Evolutionary conservation across 768 basidiomycete genomes (phyloP).

Genomic region (Russula sp.): DNA sequence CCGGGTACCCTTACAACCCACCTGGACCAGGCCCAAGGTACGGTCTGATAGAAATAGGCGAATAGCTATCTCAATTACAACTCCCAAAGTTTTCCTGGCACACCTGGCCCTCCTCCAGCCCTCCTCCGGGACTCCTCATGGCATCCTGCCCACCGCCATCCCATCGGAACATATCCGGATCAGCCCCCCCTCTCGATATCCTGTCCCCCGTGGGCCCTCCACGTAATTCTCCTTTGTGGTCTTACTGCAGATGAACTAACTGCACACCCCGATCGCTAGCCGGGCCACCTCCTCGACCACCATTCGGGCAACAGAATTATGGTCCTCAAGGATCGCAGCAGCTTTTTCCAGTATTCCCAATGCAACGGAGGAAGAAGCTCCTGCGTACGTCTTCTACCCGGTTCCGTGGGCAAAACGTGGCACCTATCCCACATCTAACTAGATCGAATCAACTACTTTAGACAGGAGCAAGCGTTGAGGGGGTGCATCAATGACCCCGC

Average conservation of each 20-base stretch:
- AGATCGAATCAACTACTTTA: slow-evolving; percentile 57
- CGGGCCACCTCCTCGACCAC: slow-evolving; percentile 36
- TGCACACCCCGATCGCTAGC: slow-evolving; percentile 28
- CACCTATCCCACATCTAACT: background rate
- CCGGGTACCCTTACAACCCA: slow-evolving; percentile 22
- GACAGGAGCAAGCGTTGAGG: slow-evolving; percentile 42
- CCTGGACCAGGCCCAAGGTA: slow-evolving; percentile 30
- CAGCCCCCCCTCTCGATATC: slow-evolving; percentile 15
- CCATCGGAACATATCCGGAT: slow-evolving; percentile 25
- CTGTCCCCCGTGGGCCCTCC: slow-evolving; percentile 30
- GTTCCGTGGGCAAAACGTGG: background rate
- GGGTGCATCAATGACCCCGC: slow-evolving; percentile 60
- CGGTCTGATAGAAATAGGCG: slow-evolving; percentile 18
- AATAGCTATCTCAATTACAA: background rate
- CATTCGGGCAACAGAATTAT: slow-evolving; percentile 42
- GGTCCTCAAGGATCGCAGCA: slow-evolving; percentile 44
- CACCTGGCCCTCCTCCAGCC: too few species aligned
- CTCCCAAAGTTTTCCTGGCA: slow-evolving; percentile 10
- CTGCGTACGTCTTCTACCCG: slow-evolving; percentile 40
- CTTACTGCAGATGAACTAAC: background rate
- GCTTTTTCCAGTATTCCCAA: slow-evolving; percentile 55
- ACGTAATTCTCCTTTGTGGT: slow-evolving; percentile 26
- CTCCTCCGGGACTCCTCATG: slow-evolving; percentile 26
- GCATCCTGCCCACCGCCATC: slow-evolving; percentile 24
- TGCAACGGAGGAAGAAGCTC: slow-evolving; percentile 53